These are phyloP conservation scores for Straminergon stramineum DNA, from an alignment of 225 moss, liverwort and hornwort genomes.

Conservation along the genomic window DNA sequence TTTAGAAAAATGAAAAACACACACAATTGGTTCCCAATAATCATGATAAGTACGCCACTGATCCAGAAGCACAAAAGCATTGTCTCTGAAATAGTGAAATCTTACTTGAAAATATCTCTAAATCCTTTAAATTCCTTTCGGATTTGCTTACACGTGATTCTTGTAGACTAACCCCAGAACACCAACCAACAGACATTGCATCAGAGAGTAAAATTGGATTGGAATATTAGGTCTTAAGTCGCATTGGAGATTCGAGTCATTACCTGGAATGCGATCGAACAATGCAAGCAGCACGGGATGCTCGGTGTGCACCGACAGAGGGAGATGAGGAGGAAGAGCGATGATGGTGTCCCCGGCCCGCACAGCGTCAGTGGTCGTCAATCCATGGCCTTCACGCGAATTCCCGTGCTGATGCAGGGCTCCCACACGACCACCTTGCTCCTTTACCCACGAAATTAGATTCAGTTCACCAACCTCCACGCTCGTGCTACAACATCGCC, in stretches of 20 bases:
- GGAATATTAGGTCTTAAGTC: background rate
- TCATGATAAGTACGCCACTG: background rate
- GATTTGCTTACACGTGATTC: background rate
- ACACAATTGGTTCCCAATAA: background rate
- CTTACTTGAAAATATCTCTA: no score
- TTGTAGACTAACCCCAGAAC: background rate
- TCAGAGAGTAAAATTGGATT: background rate
- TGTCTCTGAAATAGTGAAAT: background rate
- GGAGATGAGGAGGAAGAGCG: conserved; percentile 49
- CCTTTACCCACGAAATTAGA: conserved; percentile 47
- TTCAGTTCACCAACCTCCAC: background rate
- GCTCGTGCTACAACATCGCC: conserved; percentile 15
- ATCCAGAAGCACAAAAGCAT: background rate
- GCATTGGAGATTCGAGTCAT: background rate
- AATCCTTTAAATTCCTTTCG: background rate
- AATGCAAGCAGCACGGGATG: conserved; percentile 23
- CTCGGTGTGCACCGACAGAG: conserved; percentile 20
- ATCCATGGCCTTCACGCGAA: conserved; percentile 20
- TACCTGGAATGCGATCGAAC: conserved; percentile 45
- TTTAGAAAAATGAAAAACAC: background rate
- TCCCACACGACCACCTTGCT: conserved; percentile 45
- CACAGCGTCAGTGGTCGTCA: conserved; percentile 26
- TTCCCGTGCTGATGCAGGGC: conserved; percentile 13
- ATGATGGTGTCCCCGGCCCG: conserved; percentile 34
- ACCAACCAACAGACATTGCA: background rate